A percentile compares a stretch with the other conserved stretches of the same genome.
Conservation (phyloP, 2,329 filamentous ascomycete genomes). For the Lecanoromycetidae sp. region DNA sequence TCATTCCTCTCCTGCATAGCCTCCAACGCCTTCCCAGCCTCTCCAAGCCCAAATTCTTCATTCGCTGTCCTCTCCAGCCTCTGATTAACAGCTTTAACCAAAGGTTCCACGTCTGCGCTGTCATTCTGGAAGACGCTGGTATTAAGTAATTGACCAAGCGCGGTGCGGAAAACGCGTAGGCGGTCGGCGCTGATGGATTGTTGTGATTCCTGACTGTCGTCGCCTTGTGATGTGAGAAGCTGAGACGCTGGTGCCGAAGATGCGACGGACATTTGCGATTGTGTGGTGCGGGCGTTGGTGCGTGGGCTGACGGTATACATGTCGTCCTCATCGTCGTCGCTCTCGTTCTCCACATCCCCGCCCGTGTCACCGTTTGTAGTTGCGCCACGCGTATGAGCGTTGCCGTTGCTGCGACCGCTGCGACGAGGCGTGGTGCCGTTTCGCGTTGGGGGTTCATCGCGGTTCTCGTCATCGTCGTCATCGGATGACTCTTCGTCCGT, state of each 20-base stretch:
- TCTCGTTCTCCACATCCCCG: constrained; percentile 23
- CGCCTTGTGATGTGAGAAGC: constrained; percentile 42
- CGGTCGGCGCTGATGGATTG: constrained; percentile 48
- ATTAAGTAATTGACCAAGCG: constrained; percentile 72
- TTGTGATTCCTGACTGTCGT: constrained; percentile 32
- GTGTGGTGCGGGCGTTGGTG: constrained; percentile 22
- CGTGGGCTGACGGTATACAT: constrained; percentile 41
- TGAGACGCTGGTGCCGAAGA: constrained; percentile 71
- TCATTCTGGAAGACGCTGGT: constrained; percentile 80
- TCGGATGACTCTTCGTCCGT: constrained; percentile 47
- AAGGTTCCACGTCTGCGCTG: constrained; percentile 58
- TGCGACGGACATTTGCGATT: constrained; percentile 55
- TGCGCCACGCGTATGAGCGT: constrained; percentile 14
- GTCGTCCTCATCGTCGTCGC: constrained; percentile 41
- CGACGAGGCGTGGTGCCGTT: constrained; percentile 20
- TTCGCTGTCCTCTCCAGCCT: constrained; percentile 46
- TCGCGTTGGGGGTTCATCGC: constrained; percentile 24
- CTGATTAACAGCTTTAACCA: constrained; percentile 69
- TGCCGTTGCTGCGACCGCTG: constrained; percentile 18
- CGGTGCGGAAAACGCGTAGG: constrained; percentile 61
- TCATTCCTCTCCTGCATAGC: constrained; percentile 74
- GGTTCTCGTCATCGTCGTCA: constrained; percentile 43
- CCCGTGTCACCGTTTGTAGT: constrained; percentile 5
- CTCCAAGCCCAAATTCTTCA: constrained; percentile 52
- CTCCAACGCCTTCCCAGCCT: constrained; percentile 65